Percentiles rank a stretch among this genome's conserved stretches.
These are phyloP conservation scores for Pyricularia grisea DNA, from an alignment of 2,329 filamentous ascomycete species.

Conservation along the genomic window DNA sequence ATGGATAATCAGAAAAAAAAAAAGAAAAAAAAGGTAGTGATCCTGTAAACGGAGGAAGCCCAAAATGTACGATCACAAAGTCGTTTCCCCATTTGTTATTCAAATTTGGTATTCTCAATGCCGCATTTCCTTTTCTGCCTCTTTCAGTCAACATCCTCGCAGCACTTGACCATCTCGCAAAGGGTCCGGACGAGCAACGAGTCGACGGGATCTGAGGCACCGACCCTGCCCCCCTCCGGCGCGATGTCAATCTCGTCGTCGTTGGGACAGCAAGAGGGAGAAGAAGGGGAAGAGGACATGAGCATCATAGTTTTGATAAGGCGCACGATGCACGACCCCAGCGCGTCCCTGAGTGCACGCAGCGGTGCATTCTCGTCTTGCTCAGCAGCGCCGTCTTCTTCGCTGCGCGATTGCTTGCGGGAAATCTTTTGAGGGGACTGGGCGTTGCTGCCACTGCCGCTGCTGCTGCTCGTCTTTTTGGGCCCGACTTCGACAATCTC, in stretches of 20 bases:
- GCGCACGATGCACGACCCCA: slow-evolving; percentile 39
- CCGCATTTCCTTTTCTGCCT: background rate
- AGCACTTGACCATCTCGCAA: slow-evolving; percentile 30
- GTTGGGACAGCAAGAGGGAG: background rate
- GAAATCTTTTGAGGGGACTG: background rate
- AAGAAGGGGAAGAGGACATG: background rate
- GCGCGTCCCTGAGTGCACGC: slow-evolving; percentile 35
- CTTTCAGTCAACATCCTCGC: slow-evolving; percentile 20
- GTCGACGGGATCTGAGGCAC: slow-evolving; percentile 18
- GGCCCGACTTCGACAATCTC: background rate
- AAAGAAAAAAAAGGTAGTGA: background rate
- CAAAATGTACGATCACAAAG: background rate
- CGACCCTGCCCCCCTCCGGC: slow-evolving; percentile 2
- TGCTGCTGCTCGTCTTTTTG: background rate
- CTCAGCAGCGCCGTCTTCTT: background rate
- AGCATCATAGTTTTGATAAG: slow-evolving; percentile 37
- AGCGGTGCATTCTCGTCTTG: slow-evolving; percentile 14
- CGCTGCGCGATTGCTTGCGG: background rate
- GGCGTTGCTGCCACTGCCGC: background rate
- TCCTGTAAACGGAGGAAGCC: background rate
- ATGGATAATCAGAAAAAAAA: background rate
- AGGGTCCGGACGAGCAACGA: slow-evolving; percentile 28
- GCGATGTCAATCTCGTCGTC: background rate
- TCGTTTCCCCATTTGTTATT: background rate
- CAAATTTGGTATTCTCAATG: background rate